phyloP scores from a whole-genome alignment of 352 stramenopile genomes.

The Phytophthora boehmeriae region DNA sequence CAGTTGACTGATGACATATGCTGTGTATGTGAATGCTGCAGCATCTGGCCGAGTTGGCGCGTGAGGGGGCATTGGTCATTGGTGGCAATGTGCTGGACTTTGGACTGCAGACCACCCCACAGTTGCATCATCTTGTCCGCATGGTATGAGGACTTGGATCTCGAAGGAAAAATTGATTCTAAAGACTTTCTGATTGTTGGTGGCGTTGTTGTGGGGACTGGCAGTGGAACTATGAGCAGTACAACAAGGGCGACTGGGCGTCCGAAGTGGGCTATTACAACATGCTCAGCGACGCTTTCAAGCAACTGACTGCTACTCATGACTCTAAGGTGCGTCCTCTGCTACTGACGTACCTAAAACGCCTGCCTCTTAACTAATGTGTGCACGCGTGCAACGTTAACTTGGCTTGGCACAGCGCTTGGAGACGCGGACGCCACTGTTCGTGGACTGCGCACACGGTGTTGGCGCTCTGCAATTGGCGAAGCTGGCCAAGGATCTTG shows the following conservation, averaged over 20 bases:
- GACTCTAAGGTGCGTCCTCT: conserved; percentile 66
- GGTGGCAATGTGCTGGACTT: conserved; percentile 93
- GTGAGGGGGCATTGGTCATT: conserved; percentile 88
- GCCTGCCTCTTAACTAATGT: too few relatives aligned
- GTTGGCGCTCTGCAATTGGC: conserved; percentile 87
- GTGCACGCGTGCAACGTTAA: too few relatives aligned
- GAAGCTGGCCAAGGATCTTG: conserved; percentile 80
- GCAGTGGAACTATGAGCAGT: conserved; percentile 89
- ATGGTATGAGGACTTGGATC: conserved; percentile 75
- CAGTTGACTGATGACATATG: too few relatives aligned
- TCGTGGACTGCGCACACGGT: conserved; percentile 94
- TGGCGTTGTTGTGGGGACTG: conserved; percentile 8
- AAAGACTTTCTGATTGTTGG: not conserved
- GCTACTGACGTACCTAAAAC: too few relatives aligned
- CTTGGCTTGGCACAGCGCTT: conserved; percentile 60
- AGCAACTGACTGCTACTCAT: conserved; percentile 81
- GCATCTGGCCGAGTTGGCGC: conserved; percentile 86
- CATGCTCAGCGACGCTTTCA: conserved; percentile 94
- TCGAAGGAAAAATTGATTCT: not conserved
- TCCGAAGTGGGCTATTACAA: conserved; percentile 96
- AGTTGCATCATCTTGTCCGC: conserved; percentile 97
- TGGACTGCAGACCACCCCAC: conserved; percentile 96
- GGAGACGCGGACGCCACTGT: conserved; percentile 78
- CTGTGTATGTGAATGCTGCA: too few relatives aligned
- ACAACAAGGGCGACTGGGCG: conserved; percentile 88